Percentiles rank a stretch among this genome's conserved stretches.
Evolutionary conservation across 2,329 filamentous ascomycete species (phyloP).

Genomic region (Tothia fuscella): DNA sequence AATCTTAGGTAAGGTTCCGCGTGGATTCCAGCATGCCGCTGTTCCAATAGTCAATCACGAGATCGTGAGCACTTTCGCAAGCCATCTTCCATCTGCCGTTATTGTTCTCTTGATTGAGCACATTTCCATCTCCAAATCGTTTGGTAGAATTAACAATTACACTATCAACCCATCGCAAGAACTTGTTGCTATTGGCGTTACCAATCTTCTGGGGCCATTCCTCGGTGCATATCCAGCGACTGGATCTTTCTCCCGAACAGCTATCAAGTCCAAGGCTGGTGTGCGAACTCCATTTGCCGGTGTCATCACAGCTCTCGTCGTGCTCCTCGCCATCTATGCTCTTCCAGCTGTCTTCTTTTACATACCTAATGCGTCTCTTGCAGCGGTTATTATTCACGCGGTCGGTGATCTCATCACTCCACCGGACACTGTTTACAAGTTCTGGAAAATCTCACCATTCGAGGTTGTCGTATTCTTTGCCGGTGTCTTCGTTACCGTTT

Average conservation of each 20-base stretch:
- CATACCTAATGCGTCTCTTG: slow-evolving; percentile 68
- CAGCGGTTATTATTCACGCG: slow-evolving; percentile 90
- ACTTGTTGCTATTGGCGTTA: slow-evolving; percentile 84
- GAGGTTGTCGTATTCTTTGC: slow-evolving; percentile 90
- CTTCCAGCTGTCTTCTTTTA: slow-evolving; percentile 86
- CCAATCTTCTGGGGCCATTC: slow-evolving; percentile 83
- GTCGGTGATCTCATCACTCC: slow-evolving; percentile 86
- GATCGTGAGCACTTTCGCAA: slow-evolving; percentile 57
- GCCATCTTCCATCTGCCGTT: slow-evolving; percentile 69
- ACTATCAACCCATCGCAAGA: slow-evolving; percentile 92
- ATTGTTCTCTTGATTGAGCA: slow-evolving; percentile 96
- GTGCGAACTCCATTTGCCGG: slow-evolving; percentile 85
- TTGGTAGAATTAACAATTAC: slow-evolving; percentile 93
- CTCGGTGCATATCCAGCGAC: slow-evolving; percentile 84
- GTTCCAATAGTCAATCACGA: slow-evolving; percentile 55
- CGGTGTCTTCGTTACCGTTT: slow-evolving; percentile 82
- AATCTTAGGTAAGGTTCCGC: slow-evolving; percentile 65
- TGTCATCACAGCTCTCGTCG: slow-evolving; percentile 73
- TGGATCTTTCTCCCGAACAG: slow-evolving; percentile 90
- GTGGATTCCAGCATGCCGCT: slow-evolving; percentile 72
- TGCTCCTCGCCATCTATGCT: slow-evolving; percentile 82
- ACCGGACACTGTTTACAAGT: slow-evolving; percentile 84
- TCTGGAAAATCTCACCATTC: slow-evolving; percentile 84
- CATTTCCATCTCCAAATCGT: slow-evolving; percentile 94
- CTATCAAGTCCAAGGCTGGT: slow-evolving; percentile 94